Conservation (phyloP, 2,329 filamentous ascomycete genomes). For the Pestalotiopsis sp. region DNA sequence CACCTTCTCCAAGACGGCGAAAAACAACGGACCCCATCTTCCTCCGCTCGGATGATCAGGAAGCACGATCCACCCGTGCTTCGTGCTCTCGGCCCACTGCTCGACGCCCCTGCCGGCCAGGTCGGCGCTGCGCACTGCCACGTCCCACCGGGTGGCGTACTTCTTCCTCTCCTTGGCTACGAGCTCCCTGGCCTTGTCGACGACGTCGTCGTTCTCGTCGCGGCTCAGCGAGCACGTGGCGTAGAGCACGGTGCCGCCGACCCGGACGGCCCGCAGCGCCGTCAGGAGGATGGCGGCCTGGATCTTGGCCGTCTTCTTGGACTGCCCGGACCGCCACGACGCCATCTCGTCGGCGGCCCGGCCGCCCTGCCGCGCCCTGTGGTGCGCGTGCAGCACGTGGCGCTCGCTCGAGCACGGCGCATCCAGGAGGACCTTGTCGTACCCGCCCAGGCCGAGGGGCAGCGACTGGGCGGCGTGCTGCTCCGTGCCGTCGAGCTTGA, state of each 20-base stretch:
- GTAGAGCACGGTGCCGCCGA: slow-evolving; percentile 40
- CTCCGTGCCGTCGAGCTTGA: slow-evolving; percentile 29
- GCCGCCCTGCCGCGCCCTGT: slow-evolving; percentile 30
- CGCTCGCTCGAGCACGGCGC: slow-evolving; percentile 43
- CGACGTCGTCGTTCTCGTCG: slow-evolving; percentile 42
- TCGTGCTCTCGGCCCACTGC: slow-evolving; percentile 32
- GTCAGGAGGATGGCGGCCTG: slow-evolving; percentile 37
- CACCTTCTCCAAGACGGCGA: slow-evolving; percentile 38
- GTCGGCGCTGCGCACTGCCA: slow-evolving; percentile 30
- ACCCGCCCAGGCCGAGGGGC: slow-evolving; percentile 32
- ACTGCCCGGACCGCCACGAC: slow-evolving; percentile 37
- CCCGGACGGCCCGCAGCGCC: slow-evolving; percentile 34
- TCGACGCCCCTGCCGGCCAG: slow-evolving; percentile 21
- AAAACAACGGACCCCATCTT: slow-evolving; percentile 42
- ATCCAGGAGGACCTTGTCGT: slow-evolving; percentile 42
- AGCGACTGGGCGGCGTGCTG: slow-evolving; percentile 26
- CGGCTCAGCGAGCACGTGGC: slow-evolving; percentile 41
- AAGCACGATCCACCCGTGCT: slow-evolving; percentile 40
- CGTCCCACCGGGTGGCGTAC: slow-evolving; percentile 29
- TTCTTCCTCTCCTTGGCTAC: slow-evolving; percentile 40
- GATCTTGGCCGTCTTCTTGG: slow-evolving; percentile 36
- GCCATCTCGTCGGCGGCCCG: slow-evolving; percentile 36
- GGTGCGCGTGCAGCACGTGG: slow-evolving; percentile 39
- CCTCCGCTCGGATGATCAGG: slow-evolving; percentile 37
- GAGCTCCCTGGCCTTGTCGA: slow-evolving; percentile 35